A percentile compares a stretch with the other conserved stretches of the same genome.
These are phyloP conservation scores for Russula sp. DNA, from an alignment of 768 basidiomycete species.

Conservation along the genomic window DNA sequence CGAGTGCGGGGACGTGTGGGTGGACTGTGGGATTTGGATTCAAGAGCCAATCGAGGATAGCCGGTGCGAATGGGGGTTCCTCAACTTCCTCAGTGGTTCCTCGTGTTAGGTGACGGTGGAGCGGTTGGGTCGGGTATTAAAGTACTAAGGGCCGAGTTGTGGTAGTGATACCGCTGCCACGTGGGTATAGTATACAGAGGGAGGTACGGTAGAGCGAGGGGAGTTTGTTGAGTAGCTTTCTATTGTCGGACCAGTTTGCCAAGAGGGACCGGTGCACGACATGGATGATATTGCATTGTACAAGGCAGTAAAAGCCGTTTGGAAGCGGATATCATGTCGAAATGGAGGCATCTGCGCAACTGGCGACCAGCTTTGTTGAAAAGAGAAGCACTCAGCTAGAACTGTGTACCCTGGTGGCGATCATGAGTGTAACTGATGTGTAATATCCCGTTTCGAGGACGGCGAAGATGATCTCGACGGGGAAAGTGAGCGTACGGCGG, in stretches of 20 bases:
- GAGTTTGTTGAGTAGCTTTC: constrained; percentile 54
- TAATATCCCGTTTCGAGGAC: constrained; percentile 59
- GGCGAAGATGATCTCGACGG: constrained; percentile 59
- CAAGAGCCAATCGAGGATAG: constrained; percentile 70
- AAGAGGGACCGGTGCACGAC: constrained; percentile 59
- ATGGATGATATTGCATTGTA: constrained; percentile 49
- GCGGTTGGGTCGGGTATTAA: constrained; percentile 39
- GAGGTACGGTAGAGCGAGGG: constrained; percentile 58
- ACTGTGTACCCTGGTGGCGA: constrained; percentile 37
- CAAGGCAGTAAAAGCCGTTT: constrained; percentile 55
- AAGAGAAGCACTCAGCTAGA: constrained; percentile 51
- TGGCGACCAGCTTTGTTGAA: constrained; percentile 67
- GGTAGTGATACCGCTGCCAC: constrained; percentile 45
- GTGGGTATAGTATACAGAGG: constrained; percentile 53
- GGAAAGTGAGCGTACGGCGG: constrained; percentile 37
- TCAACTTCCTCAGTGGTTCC: no score
- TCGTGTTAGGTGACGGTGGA: constrained; percentile 48
- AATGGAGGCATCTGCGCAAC: constrained; percentile 65
- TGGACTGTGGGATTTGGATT: constrained; percentile 43
- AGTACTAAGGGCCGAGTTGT: neutral
- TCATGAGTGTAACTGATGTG: no score
- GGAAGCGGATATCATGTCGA: constrained; percentile 53
- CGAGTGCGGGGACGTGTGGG: constrained; percentile 40
- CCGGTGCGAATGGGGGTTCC: constrained; percentile 57
- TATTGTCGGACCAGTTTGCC: constrained; percentile 69